Base-by-base conservation (phyloP, 1,284 basidiomycete species). In the Cryptococcus sp. region DNA sequence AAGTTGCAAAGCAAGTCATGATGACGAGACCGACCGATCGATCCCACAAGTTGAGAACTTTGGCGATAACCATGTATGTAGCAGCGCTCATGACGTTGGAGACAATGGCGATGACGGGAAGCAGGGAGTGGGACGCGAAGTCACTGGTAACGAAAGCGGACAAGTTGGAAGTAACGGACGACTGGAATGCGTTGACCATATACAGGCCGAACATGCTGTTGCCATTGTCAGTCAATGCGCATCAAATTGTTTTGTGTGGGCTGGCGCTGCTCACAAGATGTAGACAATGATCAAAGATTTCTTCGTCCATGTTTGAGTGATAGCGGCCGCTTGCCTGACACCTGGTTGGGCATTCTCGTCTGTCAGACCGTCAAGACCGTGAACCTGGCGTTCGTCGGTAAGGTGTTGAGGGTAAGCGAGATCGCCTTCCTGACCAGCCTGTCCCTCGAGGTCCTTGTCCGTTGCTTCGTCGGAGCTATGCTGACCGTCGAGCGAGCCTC, bases 51-150 rank as follows among this genome's bases (percentile, higher is more conserved):
- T 77, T 73, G 52, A 76, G 62, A 5, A 71, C 58, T 57, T 71
- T 70, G 25, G 72, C 74, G 8, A 74, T 25, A 1, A 64, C 63
- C 63, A 77, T 67, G 58, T 74, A 74, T 5, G 66, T 59, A 6
- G 63, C 72, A 5, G 69, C 74, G 38, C 61, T 58, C 57, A 76
- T 67, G 27, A 73, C 61, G 35, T 62, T 63, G 16, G 71, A 62
- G 7, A 76, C 72, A 56, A 75, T 65, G n/a, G 61, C 61, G 57
- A 75, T 75, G 60, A 69, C 65, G 17, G 75, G 70, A 27, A 76
- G 67, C 41, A 76, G 69, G 10, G 74, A 74, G 52, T 73, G 69
- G 4, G 66, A 61, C 6, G 60, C 55, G 48, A 77, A 76, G 42
- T 57, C 70, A 16, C 64, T 66, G 4, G 62, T 61, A 20, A 76